Evolutionary conservation across 257 asterid species (phyloP).

Genomic region (Agastache rugosa): DNA sequence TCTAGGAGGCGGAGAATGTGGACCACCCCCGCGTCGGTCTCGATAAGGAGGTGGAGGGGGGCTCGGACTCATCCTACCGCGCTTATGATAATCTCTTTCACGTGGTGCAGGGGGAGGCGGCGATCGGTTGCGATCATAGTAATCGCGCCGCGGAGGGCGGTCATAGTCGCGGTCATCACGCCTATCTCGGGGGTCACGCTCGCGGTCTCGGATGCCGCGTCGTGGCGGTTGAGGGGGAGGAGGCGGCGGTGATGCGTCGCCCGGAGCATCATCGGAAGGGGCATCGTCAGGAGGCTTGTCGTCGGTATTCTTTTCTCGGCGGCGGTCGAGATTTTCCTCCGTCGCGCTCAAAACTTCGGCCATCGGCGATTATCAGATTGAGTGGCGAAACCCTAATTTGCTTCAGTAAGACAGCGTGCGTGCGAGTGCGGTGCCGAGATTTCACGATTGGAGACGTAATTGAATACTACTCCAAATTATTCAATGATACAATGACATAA

Average conservation of each 20-base stretch:
- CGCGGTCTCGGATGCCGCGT: constrained; percentile 61
- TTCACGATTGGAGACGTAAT: constrained; percentile 30
- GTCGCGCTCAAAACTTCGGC: constrained; percentile 52
- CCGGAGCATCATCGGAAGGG: constrained; percentile 49
- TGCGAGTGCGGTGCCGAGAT: not conserved
- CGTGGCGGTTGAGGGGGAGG: constrained; percentile 65
- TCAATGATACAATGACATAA: not conserved
- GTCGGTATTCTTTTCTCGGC: constrained; percentile 37
- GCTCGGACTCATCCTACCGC: constrained; percentile 78
- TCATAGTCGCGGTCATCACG: constrained; percentile 83
- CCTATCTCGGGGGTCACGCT: constrained; percentile 73
- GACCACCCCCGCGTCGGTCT: constrained; percentile 75
- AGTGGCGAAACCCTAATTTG: constrained; percentile 48
- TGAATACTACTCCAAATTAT: not conserved
- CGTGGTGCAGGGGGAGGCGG: constrained; percentile 70
- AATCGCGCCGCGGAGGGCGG: constrained; percentile 69
- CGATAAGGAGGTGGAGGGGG: constrained; percentile 92
- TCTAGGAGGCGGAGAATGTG: constrained; percentile 75
- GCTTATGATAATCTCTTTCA: constrained; percentile 70
- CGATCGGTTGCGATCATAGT: constrained; percentile 77
- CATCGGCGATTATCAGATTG: constrained; percentile 42
- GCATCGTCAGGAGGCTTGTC: constrained; percentile 47
- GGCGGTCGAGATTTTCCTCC: constrained; percentile 47
- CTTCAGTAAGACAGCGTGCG: not conserved
- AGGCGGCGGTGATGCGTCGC: constrained; percentile 67